Evolutionary conservation across 2,329 filamentous ascomycete genomes (phyloP).

Genomic region (Mariannaea elegans): DNA sequence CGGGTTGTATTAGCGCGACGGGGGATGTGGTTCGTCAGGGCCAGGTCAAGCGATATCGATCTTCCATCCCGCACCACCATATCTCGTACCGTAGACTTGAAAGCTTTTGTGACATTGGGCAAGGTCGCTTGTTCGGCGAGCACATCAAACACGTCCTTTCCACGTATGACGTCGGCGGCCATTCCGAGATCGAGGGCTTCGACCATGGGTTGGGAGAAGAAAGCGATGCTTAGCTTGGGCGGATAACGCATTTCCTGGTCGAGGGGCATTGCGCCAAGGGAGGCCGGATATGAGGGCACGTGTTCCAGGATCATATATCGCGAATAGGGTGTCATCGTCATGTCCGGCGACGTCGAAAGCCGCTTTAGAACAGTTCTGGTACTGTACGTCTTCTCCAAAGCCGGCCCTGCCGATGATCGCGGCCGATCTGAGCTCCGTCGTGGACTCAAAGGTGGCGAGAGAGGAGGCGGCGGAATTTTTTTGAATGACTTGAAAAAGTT

Average conservation of each 20-base stretch:
- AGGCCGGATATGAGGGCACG: constrained; percentile 35
- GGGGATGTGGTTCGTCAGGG: constrained; percentile 40
- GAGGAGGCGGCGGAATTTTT: constrained; percentile 32
- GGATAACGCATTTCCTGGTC: constrained; percentile 41
- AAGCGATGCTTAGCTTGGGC: constrained; percentile 52
- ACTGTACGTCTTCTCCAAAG: constrained; percentile 38
- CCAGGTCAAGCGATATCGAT: constrained; percentile 45
- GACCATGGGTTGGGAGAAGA: constrained; percentile 57
- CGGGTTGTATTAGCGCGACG: constrained; percentile 36
- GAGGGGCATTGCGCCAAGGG: constrained; percentile 36
- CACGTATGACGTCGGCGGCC: constrained; percentile 47
- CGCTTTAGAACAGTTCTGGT: constrained; percentile 38
- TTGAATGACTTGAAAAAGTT: constrained; percentile 49
- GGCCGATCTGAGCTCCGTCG: constrained; percentile 39
- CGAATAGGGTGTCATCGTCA: constrained; percentile 40
- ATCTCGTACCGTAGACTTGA: constrained; percentile 56
- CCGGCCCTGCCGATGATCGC: constrained; percentile 33
- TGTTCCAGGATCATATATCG: constrained; percentile 46
- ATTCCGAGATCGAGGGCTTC: constrained; percentile 56
- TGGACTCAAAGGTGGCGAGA: constrained; percentile 37
- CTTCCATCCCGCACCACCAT: constrained; percentile 47
- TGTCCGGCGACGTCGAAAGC: constrained; percentile 30
- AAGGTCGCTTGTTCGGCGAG: constrained; percentile 57
- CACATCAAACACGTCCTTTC: constrained; percentile 64
- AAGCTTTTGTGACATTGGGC: constrained; percentile 53